These are phyloP conservation scores for Arxiozyma slooffiae DNA, from an alignment of 1,139 yeast genomes.

Conservation along the genomic window DNA sequence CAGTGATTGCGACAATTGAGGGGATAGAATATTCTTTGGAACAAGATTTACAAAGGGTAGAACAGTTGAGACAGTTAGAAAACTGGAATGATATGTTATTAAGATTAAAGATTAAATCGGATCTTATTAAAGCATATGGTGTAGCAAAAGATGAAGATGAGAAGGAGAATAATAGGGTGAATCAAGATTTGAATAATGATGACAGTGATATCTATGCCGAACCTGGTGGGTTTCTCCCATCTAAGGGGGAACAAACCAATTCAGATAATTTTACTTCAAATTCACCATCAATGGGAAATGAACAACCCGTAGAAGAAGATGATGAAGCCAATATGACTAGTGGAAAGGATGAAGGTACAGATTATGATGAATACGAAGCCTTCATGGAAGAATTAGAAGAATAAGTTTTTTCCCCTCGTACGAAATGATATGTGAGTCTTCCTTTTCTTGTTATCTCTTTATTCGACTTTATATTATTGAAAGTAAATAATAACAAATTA, in stretches of 20 bases:
- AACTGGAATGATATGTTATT: slow-evolving; percentile 68
- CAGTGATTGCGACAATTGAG: slow-evolving; percentile 48
- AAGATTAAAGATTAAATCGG: slow-evolving; percentile 59
- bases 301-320: neutral
- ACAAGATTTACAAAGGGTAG: slow-evolving; percentile 38
- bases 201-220: slow-evolving; percentile 5
- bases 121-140: slow-evolving; percentile 63
- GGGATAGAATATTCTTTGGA: slow-evolving; percentile 44
- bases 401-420: neutral
- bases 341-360: neutral
- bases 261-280: neutral
- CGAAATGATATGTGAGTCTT: neutral
- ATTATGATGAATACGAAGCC: slow-evolving; percentile 22
- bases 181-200: neutral
- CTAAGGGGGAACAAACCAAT: neutral
- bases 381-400: slow-evolving; percentile 19
- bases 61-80: slow-evolving; percentile 46
- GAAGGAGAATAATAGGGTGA: slow-evolving; percentile 8
- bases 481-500: neutral
- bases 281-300: neutral
- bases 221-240: neutral
- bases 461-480: neutral
- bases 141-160: slow-evolving; percentile 28
- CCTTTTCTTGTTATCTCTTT: neutral
- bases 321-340: neutral